Percentiles rank a stretch among this genome's conserved stretches.
Conservation (phyloP, 1,284 basidiomycete species). For the Leccinum holopus region DNA sequence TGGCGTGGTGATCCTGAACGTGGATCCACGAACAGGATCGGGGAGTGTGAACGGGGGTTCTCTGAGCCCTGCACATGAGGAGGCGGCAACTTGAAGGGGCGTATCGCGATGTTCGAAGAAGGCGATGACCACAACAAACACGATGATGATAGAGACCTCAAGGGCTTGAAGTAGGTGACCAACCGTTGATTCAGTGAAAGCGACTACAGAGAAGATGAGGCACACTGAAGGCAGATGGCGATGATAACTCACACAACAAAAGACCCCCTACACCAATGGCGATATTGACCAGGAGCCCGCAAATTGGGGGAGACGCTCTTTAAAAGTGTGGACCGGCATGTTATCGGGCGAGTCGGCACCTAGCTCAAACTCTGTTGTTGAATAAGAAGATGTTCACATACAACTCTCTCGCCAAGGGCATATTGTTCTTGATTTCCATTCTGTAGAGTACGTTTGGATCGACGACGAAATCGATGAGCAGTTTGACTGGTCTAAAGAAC, state of each 20-base stretch:
- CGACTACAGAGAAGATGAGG: conserved; percentile 42
- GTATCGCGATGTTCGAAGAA: conserved; percentile 39
- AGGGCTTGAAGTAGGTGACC: conserved; percentile 70
- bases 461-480: too few species aligned
- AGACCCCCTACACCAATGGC: conserved; percentile 58
- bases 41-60: conserved; percentile 23
- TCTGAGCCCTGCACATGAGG: not conserved
- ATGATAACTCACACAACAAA: conserved; percentile 51
- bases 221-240: conserved; percentile 1
- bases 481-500: too few species aligned
- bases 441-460: too few species aligned
- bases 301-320: conserved; percentile 51
- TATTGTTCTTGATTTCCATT: too few species aligned
- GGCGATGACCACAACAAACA: conserved; percentile 53
- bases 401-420: too few species aligned
- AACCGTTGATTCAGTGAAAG: conserved; percentile 64
- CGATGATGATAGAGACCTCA: conserved; percentile 61
- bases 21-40: conserved; percentile 25
- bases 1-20: conserved; percentile 34
- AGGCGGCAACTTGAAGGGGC: not conserved
- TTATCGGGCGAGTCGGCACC: conserved; percentile 34
- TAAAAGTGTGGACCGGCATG: conserved; percentile 37
- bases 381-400: too few species aligned
- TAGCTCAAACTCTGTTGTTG: too few species aligned
- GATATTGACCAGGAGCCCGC: conserved; percentile 52